phyloP scores from a whole-genome alignment of 306 rosid species.

The Quercus alba region DNA sequence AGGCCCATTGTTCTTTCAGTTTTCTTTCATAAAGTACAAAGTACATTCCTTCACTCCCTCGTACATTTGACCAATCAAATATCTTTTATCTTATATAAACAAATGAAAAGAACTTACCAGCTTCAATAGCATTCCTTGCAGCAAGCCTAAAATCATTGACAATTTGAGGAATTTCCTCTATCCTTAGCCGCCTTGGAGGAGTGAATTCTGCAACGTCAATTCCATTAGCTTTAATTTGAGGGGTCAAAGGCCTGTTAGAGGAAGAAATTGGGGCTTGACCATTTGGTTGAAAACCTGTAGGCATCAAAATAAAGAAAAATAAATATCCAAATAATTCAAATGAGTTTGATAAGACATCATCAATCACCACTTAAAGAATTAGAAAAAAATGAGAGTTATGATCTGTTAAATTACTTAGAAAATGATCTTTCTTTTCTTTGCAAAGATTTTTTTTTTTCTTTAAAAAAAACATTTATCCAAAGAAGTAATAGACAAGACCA shows the following conservation, averaged over 20 bases:
- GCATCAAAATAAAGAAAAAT: background rate
- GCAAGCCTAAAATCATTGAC: conserved; percentile 53
- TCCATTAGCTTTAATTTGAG: conserved; percentile 22
- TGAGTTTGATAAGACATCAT: background rate
- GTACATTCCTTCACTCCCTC: too few relatives aligned
- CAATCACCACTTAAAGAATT: background rate
- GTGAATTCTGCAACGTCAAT: conserved; percentile 29
- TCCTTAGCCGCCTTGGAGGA: conserved; percentile 52
- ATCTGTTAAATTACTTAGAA: too few relatives aligned
- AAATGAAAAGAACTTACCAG: conserved; percentile 26
- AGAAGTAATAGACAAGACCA: too few relatives aligned
- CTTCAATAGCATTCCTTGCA: conserved; percentile 58
- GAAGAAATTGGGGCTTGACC: conserved; percentile 56
- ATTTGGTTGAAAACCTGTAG: conserved; percentile 48
- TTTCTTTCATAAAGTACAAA: background rate
- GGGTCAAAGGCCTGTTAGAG: conserved; percentile 47
- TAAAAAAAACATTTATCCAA: too few relatives aligned
- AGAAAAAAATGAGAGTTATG: too few relatives aligned
- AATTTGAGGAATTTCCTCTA: conserved; percentile 44
- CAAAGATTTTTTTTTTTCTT: too few relatives aligned
- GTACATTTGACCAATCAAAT: background rate
- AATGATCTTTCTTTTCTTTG: too few relatives aligned
- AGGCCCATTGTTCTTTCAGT: background rate
- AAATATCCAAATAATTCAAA: background rate
- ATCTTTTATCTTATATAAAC: background rate